Percentiles rank a stretch among this genome's conserved stretches.
phyloP scores from a whole-genome alignment of 2,329 filamentous ascomycete species.

The Helicocarpus griseus region DNA sequence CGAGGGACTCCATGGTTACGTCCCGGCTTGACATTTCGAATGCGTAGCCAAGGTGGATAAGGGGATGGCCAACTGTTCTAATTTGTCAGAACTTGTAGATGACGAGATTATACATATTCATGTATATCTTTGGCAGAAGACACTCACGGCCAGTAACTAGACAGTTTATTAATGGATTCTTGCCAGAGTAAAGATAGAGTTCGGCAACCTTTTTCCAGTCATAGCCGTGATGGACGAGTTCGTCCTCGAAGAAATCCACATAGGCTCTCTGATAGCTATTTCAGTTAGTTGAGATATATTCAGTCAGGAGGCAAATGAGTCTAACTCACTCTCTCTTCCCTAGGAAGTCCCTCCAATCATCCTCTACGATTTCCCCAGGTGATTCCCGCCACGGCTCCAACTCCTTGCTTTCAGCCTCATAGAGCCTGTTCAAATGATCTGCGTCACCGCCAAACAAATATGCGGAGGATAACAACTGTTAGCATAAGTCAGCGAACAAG shows the following conservation, averaged over 20 bases:
- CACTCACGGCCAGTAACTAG: slow-evolving; percentile 66
- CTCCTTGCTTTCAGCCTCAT: slow-evolving; percentile 61
- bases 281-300: slow-evolving; percentile 1
- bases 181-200: slow-evolving; percentile 59
- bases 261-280: slow-evolving; percentile 74
- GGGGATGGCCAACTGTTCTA: slow-evolving; percentile 65
- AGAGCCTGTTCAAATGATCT: slow-evolving; percentile 66
- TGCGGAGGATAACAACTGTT: slow-evolving; percentile 64
- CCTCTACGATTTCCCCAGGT: slow-evolving; percentile 66
- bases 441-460: slow-evolving; percentile 72
- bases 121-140: not conserved
- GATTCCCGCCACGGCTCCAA: slow-evolving; percentile 76
- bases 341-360: slow-evolving; percentile 80
- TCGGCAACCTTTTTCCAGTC: slow-evolving; percentile 72
- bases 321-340: slow-evolving; percentile 59
- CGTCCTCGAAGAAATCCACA: slow-evolving; percentile 92
- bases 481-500: slow-evolving; percentile 1
- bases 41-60: slow-evolving; percentile 94
- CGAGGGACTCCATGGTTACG: slow-evolving; percentile 78
- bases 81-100: not conserved
- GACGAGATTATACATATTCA: slow-evolving; percentile 9
- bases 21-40: slow-evolving; percentile 80
- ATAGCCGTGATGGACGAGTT: slow-evolving; percentile 66
- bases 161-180: slow-evolving; percentile 70
- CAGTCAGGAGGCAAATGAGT: not conserved